Conservation (phyloP, 1,139 yeast genomes). For the Zhuliangozyma parablackwelliae region DNA sequence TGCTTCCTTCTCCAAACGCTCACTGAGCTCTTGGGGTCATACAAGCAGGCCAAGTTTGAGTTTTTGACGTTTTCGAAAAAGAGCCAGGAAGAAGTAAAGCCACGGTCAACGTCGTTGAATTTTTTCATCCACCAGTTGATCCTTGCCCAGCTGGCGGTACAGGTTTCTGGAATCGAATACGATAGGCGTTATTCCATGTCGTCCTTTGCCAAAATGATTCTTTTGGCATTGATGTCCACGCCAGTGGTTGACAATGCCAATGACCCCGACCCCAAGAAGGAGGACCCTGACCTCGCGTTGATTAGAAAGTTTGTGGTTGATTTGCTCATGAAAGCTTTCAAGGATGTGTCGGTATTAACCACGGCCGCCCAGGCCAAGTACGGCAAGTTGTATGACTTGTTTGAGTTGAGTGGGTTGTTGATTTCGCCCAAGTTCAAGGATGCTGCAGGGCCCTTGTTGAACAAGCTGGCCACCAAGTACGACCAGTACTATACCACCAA, state of each 20-base stretch:
- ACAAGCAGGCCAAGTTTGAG: conserved; percentile 76
- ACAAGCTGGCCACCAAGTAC: conserved; percentile 44
- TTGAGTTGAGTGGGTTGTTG: conserved; percentile 47
- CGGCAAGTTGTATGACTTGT: conserved; percentile 53
- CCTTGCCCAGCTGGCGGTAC: conserved; percentile 46
- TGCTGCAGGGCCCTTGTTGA: conserved; percentile 40
- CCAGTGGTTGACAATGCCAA: conserved; percentile 38
- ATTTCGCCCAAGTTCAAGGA: conserved; percentile 41
- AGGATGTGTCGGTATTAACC: conserved; percentile 36
- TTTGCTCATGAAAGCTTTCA: conserved; percentile 57
- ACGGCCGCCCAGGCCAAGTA: conserved; percentile 35
- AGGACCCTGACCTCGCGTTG: conserved; percentile 66
- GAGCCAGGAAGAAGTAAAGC: conserved; percentile 37
- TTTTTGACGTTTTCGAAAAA: conserved; percentile 74
- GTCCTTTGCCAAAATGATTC: conserved; percentile 46
- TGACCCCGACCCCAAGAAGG: conserved; percentile 42
- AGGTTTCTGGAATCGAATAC: conserved; percentile 24
- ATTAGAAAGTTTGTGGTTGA: conserved; percentile 75
- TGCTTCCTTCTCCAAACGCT: conserved; percentile 65
- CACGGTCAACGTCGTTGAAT: conserved; percentile 73
- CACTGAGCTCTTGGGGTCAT: conserved; percentile 72
- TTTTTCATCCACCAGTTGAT: conserved; percentile 72
- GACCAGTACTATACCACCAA: conserved; percentile 62
- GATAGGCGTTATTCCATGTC: conserved; percentile 46
- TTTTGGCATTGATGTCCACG: conserved; percentile 61